Conservation (phyloP, 1,284 basidiomycete genomes). For the Porogramme epimiltina region DNA sequence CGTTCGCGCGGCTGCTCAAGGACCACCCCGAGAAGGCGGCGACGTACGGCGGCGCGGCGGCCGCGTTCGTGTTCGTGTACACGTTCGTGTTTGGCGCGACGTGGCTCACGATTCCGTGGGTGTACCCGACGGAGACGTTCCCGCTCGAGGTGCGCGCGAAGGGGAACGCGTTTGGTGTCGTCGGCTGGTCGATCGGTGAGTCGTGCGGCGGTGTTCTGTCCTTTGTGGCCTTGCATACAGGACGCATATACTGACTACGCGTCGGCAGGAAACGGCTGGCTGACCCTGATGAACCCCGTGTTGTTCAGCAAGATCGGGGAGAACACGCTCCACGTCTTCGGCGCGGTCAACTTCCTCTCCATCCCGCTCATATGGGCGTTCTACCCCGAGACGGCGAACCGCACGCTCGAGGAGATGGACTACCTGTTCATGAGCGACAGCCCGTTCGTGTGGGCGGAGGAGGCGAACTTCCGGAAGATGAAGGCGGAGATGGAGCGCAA, state of each 20-base stretch:
- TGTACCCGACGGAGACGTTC: conserved; percentile 54
- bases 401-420: conserved; percentile 55
- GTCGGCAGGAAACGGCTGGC: conserved; percentile 31
- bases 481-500: conserved; percentile 28
- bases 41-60: conserved; percentile 47
- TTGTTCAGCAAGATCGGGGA: conserved; percentile 38
- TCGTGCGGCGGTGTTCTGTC: conserved; percentile 6
- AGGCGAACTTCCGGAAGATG: conserved; percentile 35
- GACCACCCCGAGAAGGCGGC: conserved; percentile 44
- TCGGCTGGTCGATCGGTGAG: conserved; percentile 56
- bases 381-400: conserved; percentile 54
- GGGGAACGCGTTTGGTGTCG: conserved; percentile 55
- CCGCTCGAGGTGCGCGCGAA: conserved; percentile 63
- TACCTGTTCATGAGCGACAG: conserved; percentile 47
- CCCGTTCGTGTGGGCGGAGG: conserved; percentile 49
- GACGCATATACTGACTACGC: neutral
- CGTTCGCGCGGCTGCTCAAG: conserved; percentile 44
- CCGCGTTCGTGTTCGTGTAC: conserved; percentile 51
- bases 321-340: conserved; percentile 49
- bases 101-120: conserved; percentile 61
- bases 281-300: conserved; percentile 38
- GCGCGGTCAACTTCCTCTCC: conserved; percentile 46
- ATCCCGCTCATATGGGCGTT: conserved; percentile 53
- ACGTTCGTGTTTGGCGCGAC: conserved; percentile 51
- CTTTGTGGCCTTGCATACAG: neutral